These are phyloP conservation scores for Cyberlindnera veronae DNA, from an alignment of 805 yeast species.

Conservation along the genomic window DNA sequence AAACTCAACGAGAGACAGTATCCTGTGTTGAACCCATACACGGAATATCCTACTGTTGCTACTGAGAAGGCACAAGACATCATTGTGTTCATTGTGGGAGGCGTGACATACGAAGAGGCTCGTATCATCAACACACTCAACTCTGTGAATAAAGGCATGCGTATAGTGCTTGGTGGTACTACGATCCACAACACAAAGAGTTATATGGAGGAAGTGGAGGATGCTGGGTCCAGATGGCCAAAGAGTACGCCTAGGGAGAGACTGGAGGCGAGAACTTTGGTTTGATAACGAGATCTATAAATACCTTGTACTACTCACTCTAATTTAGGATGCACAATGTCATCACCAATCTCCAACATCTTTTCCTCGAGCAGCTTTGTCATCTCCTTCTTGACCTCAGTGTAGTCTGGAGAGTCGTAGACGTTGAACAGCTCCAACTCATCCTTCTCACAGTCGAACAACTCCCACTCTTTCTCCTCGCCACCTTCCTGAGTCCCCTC, in stretches of 20 bases:
- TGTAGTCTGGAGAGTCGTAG: too few species aligned
- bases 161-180: slow-evolving; percentile 81
- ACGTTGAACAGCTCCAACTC: too few species aligned
- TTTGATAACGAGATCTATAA: too few species aligned
- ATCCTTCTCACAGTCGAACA: too few species aligned
- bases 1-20: slow-evolving; percentile 33
- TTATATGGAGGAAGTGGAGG: slow-evolving; percentile 32
- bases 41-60: slow-evolving; percentile 19
- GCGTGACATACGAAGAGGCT: slow-evolving; percentile 90
- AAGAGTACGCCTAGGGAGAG: slow-evolving; percentile 12
- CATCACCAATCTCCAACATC: too few species aligned
- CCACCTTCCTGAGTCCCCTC: too few species aligned
- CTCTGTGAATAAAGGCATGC: slow-evolving; percentile 47
- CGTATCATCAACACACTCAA: slow-evolving; percentile 74
- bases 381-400: too few species aligned
- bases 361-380: too few species aligned
- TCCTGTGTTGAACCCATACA: slow-evolving; percentile 40
- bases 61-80: slow-evolving; percentile 54
- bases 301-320: too few species aligned
- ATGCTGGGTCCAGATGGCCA: slow-evolving; percentile 37
- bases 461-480: too few species aligned
- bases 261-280: slow-evolving; percentile 12
- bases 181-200: slow-evolving; percentile 45
- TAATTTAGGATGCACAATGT: too few species aligned
- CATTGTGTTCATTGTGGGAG: slow-evolving; percentile 77